A percentile compares a stretch with the other conserved stretches of the same genome.
Evolutionary conservation across 306 rosid genomes (phyloP).

Genomic region (Cajanus cajan): DNA sequence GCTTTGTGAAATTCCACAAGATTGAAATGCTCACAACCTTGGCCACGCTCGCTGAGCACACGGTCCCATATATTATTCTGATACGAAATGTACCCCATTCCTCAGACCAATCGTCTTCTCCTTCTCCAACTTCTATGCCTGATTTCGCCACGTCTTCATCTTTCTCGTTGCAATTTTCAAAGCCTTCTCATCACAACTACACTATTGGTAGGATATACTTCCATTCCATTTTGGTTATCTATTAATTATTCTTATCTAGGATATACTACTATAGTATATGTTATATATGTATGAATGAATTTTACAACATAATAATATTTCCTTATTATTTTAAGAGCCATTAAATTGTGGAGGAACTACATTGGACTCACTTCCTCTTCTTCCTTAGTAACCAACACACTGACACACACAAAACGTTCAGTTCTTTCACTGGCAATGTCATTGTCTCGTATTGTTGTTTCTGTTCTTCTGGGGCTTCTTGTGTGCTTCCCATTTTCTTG

Average conservation of each 20-base stretch:
- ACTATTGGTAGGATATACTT: neutral
- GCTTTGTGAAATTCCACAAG: constrained; percentile 40
- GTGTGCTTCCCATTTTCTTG: constrained; percentile 39
- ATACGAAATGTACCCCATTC: constrained; percentile 74
- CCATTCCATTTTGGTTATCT: neutral
- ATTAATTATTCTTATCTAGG: too few relatives aligned
- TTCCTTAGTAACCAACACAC: constrained; percentile 10
- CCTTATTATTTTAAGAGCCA: neutral
- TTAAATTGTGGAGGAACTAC: neutral
- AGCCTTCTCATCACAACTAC: neutral
- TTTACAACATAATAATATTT: neutral
- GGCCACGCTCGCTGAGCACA: constrained; percentile 68
- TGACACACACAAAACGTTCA: constrained; percentile 24
- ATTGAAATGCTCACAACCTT: constrained; percentile 57
- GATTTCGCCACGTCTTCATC: constrained; percentile 42
- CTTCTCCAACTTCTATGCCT: constrained; percentile 59
- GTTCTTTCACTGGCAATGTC: constrained; percentile 28
- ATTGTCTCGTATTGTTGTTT: constrained; percentile 34
- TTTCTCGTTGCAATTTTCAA: neutral
- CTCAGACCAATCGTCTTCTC: constrained; percentile 73
- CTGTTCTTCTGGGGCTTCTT: constrained; percentile 31
- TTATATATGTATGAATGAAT: neutral
- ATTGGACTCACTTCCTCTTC: neutral
- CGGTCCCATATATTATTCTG: constrained; percentile 50
- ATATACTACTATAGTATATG: too few relatives aligned